Base-by-base conservation (phyloP, 768 basidiomycete species). In the Kwoniella bestiolae region DNA sequence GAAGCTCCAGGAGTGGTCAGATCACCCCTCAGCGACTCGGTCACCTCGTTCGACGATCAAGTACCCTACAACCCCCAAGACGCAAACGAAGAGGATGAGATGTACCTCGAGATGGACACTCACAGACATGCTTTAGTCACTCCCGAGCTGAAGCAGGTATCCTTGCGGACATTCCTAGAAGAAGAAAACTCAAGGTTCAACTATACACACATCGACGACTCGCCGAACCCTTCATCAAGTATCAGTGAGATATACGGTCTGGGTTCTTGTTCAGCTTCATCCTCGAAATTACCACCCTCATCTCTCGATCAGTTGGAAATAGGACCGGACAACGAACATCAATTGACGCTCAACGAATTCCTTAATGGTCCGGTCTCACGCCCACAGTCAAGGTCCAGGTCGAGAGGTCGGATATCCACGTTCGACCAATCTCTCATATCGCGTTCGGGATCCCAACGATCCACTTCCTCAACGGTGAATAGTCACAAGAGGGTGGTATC, bases 1-100 rank as follows among this genome's bases (percentile, higher is more conserved):
- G 60, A 61, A 50, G 60, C 60, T 26, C 60, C 60, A 12, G 60
- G 60, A 2, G 49, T 61, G 9, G 34, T 51, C 21, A 31, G 50
- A 35, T 51, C 60, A 25, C 60, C 60, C 3, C 11, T 45, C 4
- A 16, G 32, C 6, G 31, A 34, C 23, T 35, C 32, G 34, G 12
- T 29, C 29, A 34, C 38, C 5, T 45, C 56, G 1, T 25, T 29
- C n/a, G 21, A 45, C 26, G 41, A 46, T 44, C 25, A 23, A 2
- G 18, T 57, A 14, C 8, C 12, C 5, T n/a, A 28, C 21, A 32
- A 56, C 28, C 0, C 34, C 9, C 18, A 56, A 5, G n/a, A 34
- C 7, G 38, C 25, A 16, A 18, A 26, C 26, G 56, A 23, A 11
- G n/a, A 44, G 11, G 6, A 46, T 31, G 25, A 21, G n/a, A 45